Base-by-base conservation (phyloP, 495 filamentous ascomycete genomes). In the Hyaloscypha finlandica region DNA sequence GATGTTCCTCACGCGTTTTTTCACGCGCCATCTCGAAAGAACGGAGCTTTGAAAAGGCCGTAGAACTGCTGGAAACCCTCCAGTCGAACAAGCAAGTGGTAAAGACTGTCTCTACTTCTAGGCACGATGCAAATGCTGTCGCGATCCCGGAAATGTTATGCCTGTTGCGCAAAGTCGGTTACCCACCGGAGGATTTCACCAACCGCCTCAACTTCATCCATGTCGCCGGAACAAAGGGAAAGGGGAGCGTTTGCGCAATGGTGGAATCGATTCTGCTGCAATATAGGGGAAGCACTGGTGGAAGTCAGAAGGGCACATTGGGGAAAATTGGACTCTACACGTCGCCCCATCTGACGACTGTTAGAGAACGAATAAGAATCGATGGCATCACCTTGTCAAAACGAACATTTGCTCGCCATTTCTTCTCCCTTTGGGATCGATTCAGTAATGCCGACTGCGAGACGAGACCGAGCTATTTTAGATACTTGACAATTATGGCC, bases 401-500 rank as follows among this genome's bases (percentile, higher is more conserved):
- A 60, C 76, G 74, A 0, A 52, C 79, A 3, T 92, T 93, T 64
- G 79, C 85, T 4, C 70, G 69, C 52, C 89, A 90, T 67, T 86
- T 92, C 72, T 90, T 85, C 69, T 83, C 90, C 51, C 80, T 91
- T 0, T 92, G 87, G 88, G 85, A 88, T 29, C 73, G 77, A 4
- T 72, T 90, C 4, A 78, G 77, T 19, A 74, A 71, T 37, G 61
- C 65, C 0, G 30, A n/a, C 33, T 54, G 58, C n/a, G 25, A 33
- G 0, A 59, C 59, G 4, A 64, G 45, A 32, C 95, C 95, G 0
- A 87, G 89, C 61, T 99, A 97, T 72, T 94, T 97, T 70, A 89
- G 94, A 39, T 98, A 90, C 73, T 78, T 99, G 59, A 97, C 94
- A 0, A 79, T 99, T 8, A 90, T 97, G 85, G 93, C 92, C 30